Base-by-base conservation (phyloP, 257 asterid genomes). In the Phtheirospermum japonicum region DNA sequence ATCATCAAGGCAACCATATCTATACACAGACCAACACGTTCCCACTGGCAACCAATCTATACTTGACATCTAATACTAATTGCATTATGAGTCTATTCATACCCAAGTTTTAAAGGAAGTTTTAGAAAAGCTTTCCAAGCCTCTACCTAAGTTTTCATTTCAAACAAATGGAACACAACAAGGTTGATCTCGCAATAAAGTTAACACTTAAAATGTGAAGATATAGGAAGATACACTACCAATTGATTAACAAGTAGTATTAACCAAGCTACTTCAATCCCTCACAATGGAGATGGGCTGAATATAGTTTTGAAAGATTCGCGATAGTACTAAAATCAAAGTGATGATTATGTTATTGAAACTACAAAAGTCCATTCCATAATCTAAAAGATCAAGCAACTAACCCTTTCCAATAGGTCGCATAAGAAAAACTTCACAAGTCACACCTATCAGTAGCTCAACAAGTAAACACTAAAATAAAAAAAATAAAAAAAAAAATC, bases 1-100 rank as follows among this genome's bases (percentile, higher is more conserved):
- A 23, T 61, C 61, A 72, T 61, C 61, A 67, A 4, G 7, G 51
- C 7, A 43, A 55, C 56, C 58, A 19, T 17, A 17, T 19, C 4
- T n/a, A n/a, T n/a, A n/a, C n/a, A n/a, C n/a, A n/a, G n/a, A n/a
- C n/a, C n/a, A n/a, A n/a, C n/a, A n/a, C n/a, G n/a, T n/a, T n/a
- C n/a, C n/a, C n/a, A n/a, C n/a, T n/a, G n/a, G n/a, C n/a, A n/a
- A n/a, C n/a, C n/a, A n/a, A n/a, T n/a, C n/a, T n/a, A n/a, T n/a
- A n/a, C n/a, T n/a, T n/a, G n/a, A n/a, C n/a, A n/a, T n/a, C n/a
- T n/a, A n/a, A 23, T 23, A 23, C 28, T 23, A 23, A 23, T 23
- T 23, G 28, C 28, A 1, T 23, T 23, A 23, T 23, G 28, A 23
- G 28, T 23, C 28, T 1, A 23, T 23, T 23, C 28, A 23, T 23